Evolutionary conservation across 2,329 filamentous ascomycete species (phyloP).

Genomic region (Cladosporium sp.): DNA sequence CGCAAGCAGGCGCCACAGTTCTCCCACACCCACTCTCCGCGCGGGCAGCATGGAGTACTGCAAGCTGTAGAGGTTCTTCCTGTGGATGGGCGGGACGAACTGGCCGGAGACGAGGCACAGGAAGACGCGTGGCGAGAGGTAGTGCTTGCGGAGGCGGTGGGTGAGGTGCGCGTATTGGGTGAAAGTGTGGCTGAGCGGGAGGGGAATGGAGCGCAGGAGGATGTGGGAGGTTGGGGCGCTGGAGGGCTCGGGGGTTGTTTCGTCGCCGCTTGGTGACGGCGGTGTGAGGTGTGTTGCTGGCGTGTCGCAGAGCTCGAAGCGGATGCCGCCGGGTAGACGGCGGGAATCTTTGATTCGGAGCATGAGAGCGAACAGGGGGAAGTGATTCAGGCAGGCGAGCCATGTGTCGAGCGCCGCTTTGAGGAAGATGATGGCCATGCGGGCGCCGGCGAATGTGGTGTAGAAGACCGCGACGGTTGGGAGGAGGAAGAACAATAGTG

Average conservation of each 20-base stretch:
- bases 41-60: conserved; percentile 98
- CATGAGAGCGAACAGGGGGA: conserved; percentile 96
- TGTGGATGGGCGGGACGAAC: conserved; percentile 90
- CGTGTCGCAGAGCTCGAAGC: conserved; percentile 78
- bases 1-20: conserved; percentile 62
- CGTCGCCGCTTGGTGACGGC: conserved; percentile 31
- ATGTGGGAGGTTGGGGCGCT: conserved; percentile 4
- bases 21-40: conserved; percentile 67
- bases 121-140: conserved; percentile 81
- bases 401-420: conserved; percentile 89
- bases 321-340: conserved; percentile 81
- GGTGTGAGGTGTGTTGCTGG: neutral
- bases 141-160: conserved; percentile 87
- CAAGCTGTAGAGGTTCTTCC: conserved; percentile 88
- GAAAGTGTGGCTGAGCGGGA: conserved; percentile 91
- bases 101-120: conserved; percentile 82
- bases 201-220: conserved; percentile 65
- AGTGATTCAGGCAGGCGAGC: conserved; percentile 92
- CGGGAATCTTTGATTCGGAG: conserved; percentile 86
- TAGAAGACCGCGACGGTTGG: conserved; percentile 97
- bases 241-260: neutral
- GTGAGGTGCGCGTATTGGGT: conserved; percentile 95
- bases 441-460: conserved; percentile 85
- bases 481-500: conserved; percentile 85
- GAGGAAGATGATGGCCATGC: conserved; percentile 89